phyloP scores from a whole-genome alignment of 108 stramenopile genomes.

The Pseudonitzschia delicatissima region DNA sequence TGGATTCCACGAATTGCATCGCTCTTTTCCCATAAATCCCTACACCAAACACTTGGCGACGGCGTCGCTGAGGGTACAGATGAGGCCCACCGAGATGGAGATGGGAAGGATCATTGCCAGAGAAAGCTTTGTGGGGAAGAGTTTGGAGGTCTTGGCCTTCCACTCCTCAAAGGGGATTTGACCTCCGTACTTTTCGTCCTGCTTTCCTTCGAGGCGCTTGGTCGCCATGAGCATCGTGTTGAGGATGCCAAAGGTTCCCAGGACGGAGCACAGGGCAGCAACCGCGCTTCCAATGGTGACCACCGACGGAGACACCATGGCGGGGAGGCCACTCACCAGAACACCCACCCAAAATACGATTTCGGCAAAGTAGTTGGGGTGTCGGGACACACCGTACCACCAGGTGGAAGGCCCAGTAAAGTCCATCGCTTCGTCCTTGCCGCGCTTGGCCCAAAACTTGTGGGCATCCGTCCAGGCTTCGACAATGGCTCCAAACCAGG shows the following conservation, averaged over 20 bases:
- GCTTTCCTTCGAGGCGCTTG: conserved; percentile 51
- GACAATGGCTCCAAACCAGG: conserved; percentile 36
- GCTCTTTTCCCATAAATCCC: no score
- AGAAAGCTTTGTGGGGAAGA: conserved; percentile 34
- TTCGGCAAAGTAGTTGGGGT: conserved; percentile 77
- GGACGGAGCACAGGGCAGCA: conserved; percentile 31
- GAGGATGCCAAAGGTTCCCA: conserved; percentile 61
- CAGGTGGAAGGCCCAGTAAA: conserved; percentile 34
- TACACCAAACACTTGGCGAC: no score
- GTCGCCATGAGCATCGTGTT: conserved; percentile 58
- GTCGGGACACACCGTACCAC: conserved; percentile 49
- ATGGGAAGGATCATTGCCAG: neutral
- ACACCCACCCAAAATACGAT: conserved; percentile 70
- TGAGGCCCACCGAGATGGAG: neutral
- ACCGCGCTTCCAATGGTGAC: conserved; percentile 14
- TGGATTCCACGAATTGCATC: no score
- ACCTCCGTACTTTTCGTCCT: conserved; percentile 54
- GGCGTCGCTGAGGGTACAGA: no score
- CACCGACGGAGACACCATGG: no score
- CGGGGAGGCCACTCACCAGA: conserved; percentile 45
- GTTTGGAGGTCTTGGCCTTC: conserved; percentile 37
- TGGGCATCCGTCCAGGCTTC: conserved; percentile 40
- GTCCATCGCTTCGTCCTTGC: conserved; percentile 1
- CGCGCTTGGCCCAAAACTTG: conserved; percentile 28
- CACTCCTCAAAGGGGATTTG: conserved; percentile 46